phyloP scores from a whole-genome alignment of 176 grass and related monocot genomes.

The Oryza meridionalis region DNA sequence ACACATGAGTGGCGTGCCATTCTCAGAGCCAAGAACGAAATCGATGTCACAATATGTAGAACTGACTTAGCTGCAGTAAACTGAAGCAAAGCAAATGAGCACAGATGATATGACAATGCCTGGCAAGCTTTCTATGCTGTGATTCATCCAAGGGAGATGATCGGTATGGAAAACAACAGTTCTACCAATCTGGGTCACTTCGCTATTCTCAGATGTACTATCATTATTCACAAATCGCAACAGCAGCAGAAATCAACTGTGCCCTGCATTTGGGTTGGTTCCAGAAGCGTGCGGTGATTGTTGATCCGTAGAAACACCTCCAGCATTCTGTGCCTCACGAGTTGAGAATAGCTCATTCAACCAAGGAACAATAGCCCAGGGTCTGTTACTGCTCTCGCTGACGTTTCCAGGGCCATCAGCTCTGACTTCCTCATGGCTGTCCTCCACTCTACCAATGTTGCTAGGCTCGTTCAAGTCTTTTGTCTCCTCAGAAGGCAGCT shows the following conservation, averaged over 20 bases:
- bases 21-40: background rate
- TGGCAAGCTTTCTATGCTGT: constrained; percentile 37
- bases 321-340: constrained; percentile 47
- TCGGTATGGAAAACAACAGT: constrained; percentile 28
- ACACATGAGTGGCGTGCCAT: background rate
- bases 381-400: constrained; percentile 57
- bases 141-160: constrained; percentile 44
- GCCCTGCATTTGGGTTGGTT: constrained; percentile 43
- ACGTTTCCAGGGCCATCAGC: constrained; percentile 35
- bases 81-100: constrained; percentile 26
- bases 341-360: constrained; percentile 69
- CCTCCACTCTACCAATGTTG: constrained; percentile 44
- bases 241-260: constrained; percentile 46
- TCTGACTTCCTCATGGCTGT: constrained; percentile 34
- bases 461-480: constrained; percentile 71
- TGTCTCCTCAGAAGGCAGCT: constrained; percentile 69
- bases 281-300: constrained; percentile 45
- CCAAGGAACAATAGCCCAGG: constrained; percentile 71
- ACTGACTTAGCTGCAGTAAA: constrained; percentile 16
- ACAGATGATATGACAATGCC: constrained; percentile 28
- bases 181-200: constrained; percentile 20
- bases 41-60: background rate
- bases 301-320: constrained; percentile 39
- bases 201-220: constrained; percentile 33
- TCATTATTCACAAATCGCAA: constrained; percentile 54